A percentile compares a stretch with the other conserved stretches of the same genome.
phyloP scores from a whole-genome alignment of 139 green algal genomes.

The Medakamo hakoo region DNA sequence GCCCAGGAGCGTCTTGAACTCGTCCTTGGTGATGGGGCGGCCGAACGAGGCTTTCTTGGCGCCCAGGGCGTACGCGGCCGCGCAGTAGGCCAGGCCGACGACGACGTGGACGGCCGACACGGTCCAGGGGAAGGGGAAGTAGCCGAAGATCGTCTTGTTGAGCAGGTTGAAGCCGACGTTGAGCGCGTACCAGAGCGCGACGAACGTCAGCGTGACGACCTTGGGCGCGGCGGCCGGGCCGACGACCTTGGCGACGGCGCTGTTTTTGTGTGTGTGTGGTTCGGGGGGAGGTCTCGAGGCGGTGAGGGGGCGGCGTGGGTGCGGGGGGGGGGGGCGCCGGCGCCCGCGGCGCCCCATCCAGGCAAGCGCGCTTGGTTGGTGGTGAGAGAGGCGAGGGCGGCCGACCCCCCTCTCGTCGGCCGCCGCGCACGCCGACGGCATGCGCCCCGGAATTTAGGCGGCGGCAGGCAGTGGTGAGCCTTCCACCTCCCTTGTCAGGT shows the following conservation, averaged over 20 bases:
- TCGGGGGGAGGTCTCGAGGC: too few species aligned
- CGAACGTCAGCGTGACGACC: conserved; percentile 62
- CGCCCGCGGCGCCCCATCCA: too few species aligned
- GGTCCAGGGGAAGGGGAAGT: conserved; percentile 95
- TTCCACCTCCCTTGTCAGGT: too few species aligned
- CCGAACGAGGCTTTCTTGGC: conserved; percentile 79
- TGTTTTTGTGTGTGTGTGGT: too few species aligned
- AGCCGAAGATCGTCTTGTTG: conserved; percentile 99
- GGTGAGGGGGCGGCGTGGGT: too few species aligned
- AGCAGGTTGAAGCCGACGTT: conserved; percentile 98
- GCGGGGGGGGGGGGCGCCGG: too few species aligned
- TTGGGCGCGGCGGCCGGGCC: conserved; percentile 37
- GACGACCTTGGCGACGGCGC: conserved; percentile 47
- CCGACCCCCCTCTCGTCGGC: too few species aligned
- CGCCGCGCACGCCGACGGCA: too few species aligned
- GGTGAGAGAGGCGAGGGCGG: too few species aligned
- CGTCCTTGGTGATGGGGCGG: conserved; percentile 59
- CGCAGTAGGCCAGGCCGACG: conserved; percentile 75
- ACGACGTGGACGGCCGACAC: conserved; percentile 83
- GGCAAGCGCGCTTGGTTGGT: too few species aligned
- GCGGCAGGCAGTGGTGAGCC: too few species aligned
- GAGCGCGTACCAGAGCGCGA: conserved; percentile 79
- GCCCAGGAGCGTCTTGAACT: conserved; percentile 69
- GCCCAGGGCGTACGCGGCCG: conserved; percentile 54
- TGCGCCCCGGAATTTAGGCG: too few species aligned